Conservation (phyloP, 108 stramenopile genomes). For the Craspedostauros australis region DNA sequence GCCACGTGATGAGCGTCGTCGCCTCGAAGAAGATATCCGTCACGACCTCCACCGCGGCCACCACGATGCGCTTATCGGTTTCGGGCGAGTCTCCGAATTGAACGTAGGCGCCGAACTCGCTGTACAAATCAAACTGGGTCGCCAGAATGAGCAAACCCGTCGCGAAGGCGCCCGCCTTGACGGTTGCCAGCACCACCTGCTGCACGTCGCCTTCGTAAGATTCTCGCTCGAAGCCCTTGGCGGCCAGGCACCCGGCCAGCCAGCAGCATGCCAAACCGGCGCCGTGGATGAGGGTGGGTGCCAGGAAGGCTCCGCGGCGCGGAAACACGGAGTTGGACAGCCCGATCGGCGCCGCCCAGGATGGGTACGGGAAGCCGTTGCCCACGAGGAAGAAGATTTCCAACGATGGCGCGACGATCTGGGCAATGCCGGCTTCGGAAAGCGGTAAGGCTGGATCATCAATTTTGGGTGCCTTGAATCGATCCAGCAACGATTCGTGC, state of each 20-base stretch:
- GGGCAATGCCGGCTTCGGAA: conserved; percentile 54
- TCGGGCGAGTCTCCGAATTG: conserved; percentile 65
- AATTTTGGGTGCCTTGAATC: conserved; percentile 61
- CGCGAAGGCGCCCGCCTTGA: conserved; percentile 74
- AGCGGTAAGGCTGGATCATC: conserved; percentile 72
- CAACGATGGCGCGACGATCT: conserved; percentile 67
- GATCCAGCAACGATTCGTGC: conserved; percentile 7
- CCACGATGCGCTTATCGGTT: conserved; percentile 47
- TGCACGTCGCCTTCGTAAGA: conserved; percentile 49
- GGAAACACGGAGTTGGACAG: conserved; percentile 23
- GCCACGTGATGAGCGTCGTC: conserved; percentile 38
- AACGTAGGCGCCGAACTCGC: conserved; percentile 48
- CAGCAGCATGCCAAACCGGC: conserved; percentile 75
- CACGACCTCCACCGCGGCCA: conserved; percentile 55
- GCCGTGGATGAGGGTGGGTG: conserved; percentile 72
- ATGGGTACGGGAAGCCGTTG: conserved; percentile 49
- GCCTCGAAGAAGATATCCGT: conserved; percentile 77
- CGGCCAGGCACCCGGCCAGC: conserved; percentile 63
- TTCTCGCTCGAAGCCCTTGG: conserved; percentile 51
- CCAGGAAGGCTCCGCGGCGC: conserved; percentile 59
- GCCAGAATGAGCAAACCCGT: conserved; percentile 56
- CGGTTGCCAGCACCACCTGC: conserved; percentile 32
- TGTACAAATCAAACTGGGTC: conserved; percentile 70
- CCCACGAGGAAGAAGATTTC: conserved; percentile 51
- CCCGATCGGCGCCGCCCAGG: too few relatives aligned